Base-by-base conservation (phyloP, 2,329 filamentous ascomycete genomes). In the Immersiporthe knoxdaviesiana region DNA sequence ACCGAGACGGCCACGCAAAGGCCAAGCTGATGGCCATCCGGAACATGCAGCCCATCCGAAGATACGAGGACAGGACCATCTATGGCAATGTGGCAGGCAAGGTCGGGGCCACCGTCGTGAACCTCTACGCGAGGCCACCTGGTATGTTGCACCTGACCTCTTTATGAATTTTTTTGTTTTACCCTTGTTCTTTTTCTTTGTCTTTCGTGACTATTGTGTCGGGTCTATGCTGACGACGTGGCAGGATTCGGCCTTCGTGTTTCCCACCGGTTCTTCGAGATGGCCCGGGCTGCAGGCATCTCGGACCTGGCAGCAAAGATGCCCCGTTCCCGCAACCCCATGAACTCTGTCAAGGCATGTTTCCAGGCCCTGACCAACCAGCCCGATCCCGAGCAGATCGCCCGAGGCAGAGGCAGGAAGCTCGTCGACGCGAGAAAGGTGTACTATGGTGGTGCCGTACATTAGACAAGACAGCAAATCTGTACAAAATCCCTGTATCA, bases 331-430 rank as follows among this genome's bases (percentile, higher is more conserved):
- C 89, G 94, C 76, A 98, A 97, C 85, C 93, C 94, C 74, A 97
- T 98, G 94, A 99, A 99, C 84, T 93, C 94, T 24, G 92, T 97
- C 82, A 97, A 97, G 84, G 96, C 96, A 18, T 88, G 93, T 54
- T 92, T 92, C 81, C 80, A 95, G 79, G 95, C 94, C 6, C 84
- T 99, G 72, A 87, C 88, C 79, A 91, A 85, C 83, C 96, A 99
- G 83, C 88, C 88, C 71, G 85, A 97, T 77, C 96, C 96, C 39
- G 93, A 98, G 79, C 90, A 95, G 77, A 91, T 99, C 77, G 96
- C 96, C 68, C 87, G 92, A 63, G 95, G 93, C 65, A 84, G 94
- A 73, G 95, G 96, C 71, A 95, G 92, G 87, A 99, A 99, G 87
- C 79, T 99, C 77, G 94, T 99, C 44, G 96, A 99, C 83, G 93